Percentiles rank a stretch among this genome's conserved stretches.
phyloP scores from a whole-genome alignment of 2,329 filamentous ascomycete species.

The Alternaria sp. region DNA sequence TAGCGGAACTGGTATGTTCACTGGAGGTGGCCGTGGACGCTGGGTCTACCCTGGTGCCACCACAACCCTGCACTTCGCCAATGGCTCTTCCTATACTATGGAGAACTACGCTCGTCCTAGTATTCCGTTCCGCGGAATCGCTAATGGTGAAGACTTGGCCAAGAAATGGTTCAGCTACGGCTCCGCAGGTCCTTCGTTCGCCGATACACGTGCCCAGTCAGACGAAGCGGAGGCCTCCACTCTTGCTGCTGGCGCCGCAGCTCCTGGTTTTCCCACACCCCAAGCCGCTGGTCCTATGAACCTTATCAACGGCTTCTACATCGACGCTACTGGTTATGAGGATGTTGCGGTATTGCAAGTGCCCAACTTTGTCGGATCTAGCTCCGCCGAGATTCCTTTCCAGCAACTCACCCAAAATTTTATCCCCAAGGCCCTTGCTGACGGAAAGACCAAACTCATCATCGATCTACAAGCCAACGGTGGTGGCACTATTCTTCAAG shows the following conservation, averaged over 20 bases:
- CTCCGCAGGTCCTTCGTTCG: conserved; percentile 2
- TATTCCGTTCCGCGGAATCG: conserved; percentile 51
- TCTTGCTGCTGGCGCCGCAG: conserved; percentile 15
- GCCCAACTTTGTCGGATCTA: conserved; percentile 50
- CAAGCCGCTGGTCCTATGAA: conserved; percentile 51
- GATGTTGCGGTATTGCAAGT: conserved; percentile 57
- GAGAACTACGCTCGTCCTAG: conserved; percentile 55
- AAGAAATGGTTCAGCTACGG: conserved; percentile 48
- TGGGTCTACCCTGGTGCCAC: conserved; percentile 54
- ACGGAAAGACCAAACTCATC: conserved; percentile 67
- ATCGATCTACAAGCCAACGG: conserved; percentile 68
- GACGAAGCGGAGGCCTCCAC: conserved; percentile 10
- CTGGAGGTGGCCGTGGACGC: conserved; percentile 54
- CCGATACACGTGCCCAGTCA: conserved; percentile 2
- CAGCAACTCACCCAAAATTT: conserved; percentile 53
- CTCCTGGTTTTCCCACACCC: conserved; percentile 56
- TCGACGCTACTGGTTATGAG: conserved; percentile 53
- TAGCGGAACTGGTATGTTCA: conserved; percentile 54
- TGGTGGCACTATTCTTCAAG: conserved; percentile 66
- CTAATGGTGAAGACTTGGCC: conserved; percentile 52
- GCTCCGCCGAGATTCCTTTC: conserved; percentile 40
- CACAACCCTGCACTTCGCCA: conserved; percentile 57
- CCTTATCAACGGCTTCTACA: conserved; percentile 57
- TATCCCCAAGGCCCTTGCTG: conserved; percentile 53
- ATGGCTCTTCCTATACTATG: conserved; percentile 51